These are phyloP conservation scores for Plasmopara muralis DNA, from an alignment of 352 stramenopile species.

Conservation along the genomic window DNA sequence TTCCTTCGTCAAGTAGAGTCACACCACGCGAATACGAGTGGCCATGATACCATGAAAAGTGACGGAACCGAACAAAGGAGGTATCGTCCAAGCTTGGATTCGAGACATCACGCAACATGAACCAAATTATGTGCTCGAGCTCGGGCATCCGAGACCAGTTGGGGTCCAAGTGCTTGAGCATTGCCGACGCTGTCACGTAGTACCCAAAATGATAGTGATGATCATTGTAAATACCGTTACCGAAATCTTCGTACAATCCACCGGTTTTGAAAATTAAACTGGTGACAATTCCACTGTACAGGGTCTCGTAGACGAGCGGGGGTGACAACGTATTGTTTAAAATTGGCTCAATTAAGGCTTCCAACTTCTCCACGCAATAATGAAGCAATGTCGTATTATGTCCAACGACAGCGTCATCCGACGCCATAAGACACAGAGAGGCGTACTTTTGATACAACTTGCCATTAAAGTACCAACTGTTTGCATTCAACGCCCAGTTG, in stretches of 20 bases:
- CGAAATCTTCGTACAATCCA: conserved; percentile 56
- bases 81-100: conserved; percentile 47
- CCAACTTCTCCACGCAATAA: conserved; percentile 52
- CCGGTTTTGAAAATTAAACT: conserved; percentile 39
- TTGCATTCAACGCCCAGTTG: conserved; percentile 38
- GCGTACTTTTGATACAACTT: conserved; percentile 79
- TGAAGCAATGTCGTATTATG: conserved; percentile 35
- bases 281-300: conserved; percentile 53
- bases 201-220: conserved; percentile 83
- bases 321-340: conserved; percentile 45
- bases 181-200: conserved; percentile 55
- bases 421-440: conserved; percentile 64
- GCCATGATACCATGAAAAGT: conserved; percentile 73
- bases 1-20: conserved; percentile 50
- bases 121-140: conserved; percentile 54
- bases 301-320: conserved; percentile 58
- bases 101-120: conserved; percentile 63
- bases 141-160: conserved; percentile 45
- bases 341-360: conserved; percentile 48
- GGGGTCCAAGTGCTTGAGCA: conserved; percentile 56
- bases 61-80: conserved; percentile 61
- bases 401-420: conserved; percentile 40
- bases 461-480: conserved; percentile 73
- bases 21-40: conserved; percentile 71
- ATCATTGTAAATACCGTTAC: conserved; percentile 78